Percentiles rank a stretch among this genome's conserved stretches.
phyloP scores from a whole-genome alignment of 148 eudicot species.

The Spergularia bocconei region DNA sequence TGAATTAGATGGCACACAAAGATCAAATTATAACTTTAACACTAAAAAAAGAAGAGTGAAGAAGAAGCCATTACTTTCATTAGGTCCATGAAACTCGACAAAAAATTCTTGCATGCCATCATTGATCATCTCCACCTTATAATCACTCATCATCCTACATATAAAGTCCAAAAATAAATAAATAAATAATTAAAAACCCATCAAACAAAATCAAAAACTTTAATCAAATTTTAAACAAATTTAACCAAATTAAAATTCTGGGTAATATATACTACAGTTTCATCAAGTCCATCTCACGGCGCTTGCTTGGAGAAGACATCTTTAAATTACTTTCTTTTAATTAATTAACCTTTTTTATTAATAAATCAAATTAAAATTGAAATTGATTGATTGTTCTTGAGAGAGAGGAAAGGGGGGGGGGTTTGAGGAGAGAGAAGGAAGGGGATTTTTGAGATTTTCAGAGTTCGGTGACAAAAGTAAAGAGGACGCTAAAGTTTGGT shows the following conservation, averaged over 20 bases:
- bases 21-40: neutral
- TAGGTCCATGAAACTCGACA: conserved; percentile 88
- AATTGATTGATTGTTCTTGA: too few species aligned
- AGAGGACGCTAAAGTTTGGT: conserved; percentile 6
- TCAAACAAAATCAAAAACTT: neutral
- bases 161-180: conserved; percentile 16
- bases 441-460: conserved; percentile 9
- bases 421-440: conserved; percentile 6
- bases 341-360: neutral
- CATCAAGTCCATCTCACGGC: conserved; percentile 98
- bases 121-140: conserved; percentile 94
- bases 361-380: neutral
- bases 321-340: neutral
- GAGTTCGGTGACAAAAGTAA: conserved; percentile 13
- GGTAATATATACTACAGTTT: conserved; percentile 52
- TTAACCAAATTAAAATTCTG: neutral
- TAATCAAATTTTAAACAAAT: neutral
- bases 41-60: neutral
- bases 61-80: conserved; percentile 51
- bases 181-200: neutral
- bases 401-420: neutral
- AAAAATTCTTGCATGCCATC: conserved; percentile 92
- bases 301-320: conserved; percentile 96
- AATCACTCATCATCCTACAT: conserved; percentile 95
- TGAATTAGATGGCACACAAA: neutral